Evolutionary conservation across 345 rosid genomes (phyloP).

Genomic region (Lepidium sativum): DNA sequence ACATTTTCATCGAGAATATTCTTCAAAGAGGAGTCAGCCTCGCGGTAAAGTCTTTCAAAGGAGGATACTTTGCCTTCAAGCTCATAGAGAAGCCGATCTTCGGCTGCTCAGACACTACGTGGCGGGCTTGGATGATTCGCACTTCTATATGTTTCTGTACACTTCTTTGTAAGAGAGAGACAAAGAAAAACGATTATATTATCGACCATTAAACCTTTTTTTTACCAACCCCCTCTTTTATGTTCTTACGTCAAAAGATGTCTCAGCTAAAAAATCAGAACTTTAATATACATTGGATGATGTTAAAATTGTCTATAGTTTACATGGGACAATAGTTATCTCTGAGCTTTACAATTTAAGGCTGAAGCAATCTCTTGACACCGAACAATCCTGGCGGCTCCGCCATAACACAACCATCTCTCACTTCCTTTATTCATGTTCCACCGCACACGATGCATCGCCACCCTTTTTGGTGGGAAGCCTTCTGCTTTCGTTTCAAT

Average conservation of each 20-base stretch:
- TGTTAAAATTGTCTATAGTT: background rate
- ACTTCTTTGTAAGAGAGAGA: background rate
- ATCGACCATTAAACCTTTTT: slow-evolving; percentile 1
- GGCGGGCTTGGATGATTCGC: slow-evolving; percentile 4
- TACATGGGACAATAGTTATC: background rate
- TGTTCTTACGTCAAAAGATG: slow-evolving; percentile 30
- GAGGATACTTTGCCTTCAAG: slow-evolving; percentile 44
- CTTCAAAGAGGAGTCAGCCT: slow-evolving; percentile 54
- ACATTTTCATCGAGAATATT: slow-evolving; percentile 64
- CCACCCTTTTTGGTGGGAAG: slow-evolving; percentile 54
- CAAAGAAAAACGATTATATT: background rate
- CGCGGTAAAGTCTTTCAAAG: slow-evolving; percentile 44
- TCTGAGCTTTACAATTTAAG: background rate
- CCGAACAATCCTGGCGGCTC: slow-evolving; percentile 77
- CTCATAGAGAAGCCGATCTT: slow-evolving; percentile 47
- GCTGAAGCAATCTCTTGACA: slow-evolving; percentile 50
- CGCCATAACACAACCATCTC: slow-evolving; percentile 83
- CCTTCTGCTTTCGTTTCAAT: slow-evolving; percentile 24
- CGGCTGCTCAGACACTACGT: background rate
- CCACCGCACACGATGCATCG: slow-evolving; percentile 77
- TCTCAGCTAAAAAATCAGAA: no score
- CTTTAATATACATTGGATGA: no score
- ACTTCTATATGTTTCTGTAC: background rate
- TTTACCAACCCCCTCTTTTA: slow-evolving; percentile 27
- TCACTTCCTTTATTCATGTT: slow-evolving; percentile 81